A percentile compares a stretch with the other conserved stretches of the same genome.
Evolutionary conservation across 2,329 filamentous ascomycete genomes (phyloP).

Genomic region (Tolypocladium endophyticum): DNA sequence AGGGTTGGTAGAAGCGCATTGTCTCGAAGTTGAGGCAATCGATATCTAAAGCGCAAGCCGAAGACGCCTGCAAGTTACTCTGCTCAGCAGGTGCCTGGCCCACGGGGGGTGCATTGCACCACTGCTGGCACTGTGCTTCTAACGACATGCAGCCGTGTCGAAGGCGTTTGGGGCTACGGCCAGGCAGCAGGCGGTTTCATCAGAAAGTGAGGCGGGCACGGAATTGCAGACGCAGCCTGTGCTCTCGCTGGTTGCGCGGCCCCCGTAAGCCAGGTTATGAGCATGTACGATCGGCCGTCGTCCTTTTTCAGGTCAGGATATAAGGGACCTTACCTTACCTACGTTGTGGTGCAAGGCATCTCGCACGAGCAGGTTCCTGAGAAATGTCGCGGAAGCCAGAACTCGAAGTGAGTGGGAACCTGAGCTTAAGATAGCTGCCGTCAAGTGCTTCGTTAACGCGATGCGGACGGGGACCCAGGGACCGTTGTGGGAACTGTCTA

Average conservation of each 20-base stretch:
- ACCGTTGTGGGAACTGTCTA: no score
- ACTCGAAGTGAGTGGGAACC: not conserved
- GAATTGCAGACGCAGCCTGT: not conserved
- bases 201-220: not conserved
- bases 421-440: no score
- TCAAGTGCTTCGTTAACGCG: no score
- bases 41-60: not conserved
- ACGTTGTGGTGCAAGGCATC: no score
- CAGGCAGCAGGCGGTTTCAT: not conserved
- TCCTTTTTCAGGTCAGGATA: not conserved
- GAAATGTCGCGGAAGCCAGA: no score
- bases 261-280: not conserved
- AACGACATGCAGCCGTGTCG: not conserved
- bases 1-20: no score
- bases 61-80: no score
- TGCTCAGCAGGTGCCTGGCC: not conserved
- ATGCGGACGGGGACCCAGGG: no score
- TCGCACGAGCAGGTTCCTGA: no score
- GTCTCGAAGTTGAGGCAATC: no score
- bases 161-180: not conserved
- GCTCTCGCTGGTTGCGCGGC: not conserved
- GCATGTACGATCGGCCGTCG: not conserved
- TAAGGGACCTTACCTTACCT: no score
- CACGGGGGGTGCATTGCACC: not conserved
- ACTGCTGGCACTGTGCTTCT: not conserved